phyloP scores from a whole-genome alignment of 2,329 filamentous ascomycete species.

The Colletotrichum cuscutae region DNA sequence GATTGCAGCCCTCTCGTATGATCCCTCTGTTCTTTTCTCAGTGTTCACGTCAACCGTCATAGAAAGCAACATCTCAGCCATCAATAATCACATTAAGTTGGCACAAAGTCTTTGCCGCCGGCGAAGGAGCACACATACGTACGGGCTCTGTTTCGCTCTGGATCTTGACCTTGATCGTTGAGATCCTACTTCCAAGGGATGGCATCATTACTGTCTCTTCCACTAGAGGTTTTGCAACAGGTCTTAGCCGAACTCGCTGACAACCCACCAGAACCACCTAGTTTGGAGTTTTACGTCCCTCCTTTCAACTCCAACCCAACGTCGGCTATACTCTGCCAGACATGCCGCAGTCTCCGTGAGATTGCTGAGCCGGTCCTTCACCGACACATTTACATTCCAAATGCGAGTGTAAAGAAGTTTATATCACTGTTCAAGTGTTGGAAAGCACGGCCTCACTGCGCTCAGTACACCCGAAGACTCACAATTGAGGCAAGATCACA shows the following conservation, averaged over 20 bases:
- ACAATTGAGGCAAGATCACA: conserved; percentile 5
- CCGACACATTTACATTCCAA: conserved; percentile 4
- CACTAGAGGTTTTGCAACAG: conserved; percentile 18
- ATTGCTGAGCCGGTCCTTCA: conserved; percentile 11
- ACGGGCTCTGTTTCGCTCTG: neutral
- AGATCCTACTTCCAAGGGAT: neutral
- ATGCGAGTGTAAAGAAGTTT: neutral
- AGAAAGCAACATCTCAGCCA: neutral
- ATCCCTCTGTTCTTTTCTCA: neutral
- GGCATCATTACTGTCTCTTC: conserved; percentile 16
- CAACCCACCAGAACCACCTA: neutral
- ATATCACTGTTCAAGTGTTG: conserved; percentile 16
- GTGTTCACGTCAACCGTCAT: neutral
- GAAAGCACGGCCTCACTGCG: conserved; percentile 11
- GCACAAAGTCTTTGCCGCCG: neutral
- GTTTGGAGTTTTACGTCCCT: neutral
- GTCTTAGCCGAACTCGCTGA: neutral
- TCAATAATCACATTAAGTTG: neutral
- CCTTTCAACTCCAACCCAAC: neutral
- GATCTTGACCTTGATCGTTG: too few species aligned
- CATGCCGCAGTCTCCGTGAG: conserved; percentile 1
- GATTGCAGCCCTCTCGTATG: neutral
- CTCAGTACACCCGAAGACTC: conserved; percentile 1
- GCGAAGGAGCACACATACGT: too few species aligned
- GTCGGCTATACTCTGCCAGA: conserved; percentile 20